Conservation (phyloP, 495 filamentous ascomycete genomes). For the Neurospora tetrasperma region DNA sequence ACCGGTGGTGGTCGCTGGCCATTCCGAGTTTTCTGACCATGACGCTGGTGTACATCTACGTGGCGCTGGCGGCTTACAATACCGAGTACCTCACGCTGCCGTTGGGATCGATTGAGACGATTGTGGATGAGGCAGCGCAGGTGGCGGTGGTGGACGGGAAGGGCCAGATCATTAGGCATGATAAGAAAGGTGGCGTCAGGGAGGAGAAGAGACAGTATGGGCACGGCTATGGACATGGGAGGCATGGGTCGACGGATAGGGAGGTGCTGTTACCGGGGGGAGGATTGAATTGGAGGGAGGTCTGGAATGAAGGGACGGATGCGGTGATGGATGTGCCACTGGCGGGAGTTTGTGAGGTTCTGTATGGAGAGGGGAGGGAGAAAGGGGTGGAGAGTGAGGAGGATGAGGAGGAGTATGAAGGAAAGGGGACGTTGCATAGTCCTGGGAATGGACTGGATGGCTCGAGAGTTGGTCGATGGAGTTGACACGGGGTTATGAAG, state of each 20-base stretch:
- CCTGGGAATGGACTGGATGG: not conserved
- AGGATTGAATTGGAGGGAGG: conserved; percentile 58
- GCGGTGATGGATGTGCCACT: conserved; percentile 96
- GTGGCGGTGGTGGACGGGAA: conserved; percentile 72
- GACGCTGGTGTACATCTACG: conserved; percentile 81
- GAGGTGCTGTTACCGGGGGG: conserved; percentile 14
- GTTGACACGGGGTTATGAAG: not conserved
- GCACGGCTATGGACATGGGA: conserved; percentile 9
- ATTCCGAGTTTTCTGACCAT: conserved; percentile 86
- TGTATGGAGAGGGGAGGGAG: conserved; percentile 53
- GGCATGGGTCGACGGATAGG: conserved; percentile 14
- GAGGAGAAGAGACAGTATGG: conserved; percentile 36
- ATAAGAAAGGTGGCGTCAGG: conserved; percentile 26
- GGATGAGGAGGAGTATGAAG: conserved; percentile 10
- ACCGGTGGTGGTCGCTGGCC: conserved; percentile 94
- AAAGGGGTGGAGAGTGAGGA: conserved; percentile 8
- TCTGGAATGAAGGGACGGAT: conserved; percentile 92
- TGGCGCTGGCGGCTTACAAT: conserved; percentile 87
- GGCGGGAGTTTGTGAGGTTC: conserved; percentile 91
- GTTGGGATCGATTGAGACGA: conserved; percentile 70
- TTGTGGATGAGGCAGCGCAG: conserved; percentile 84
- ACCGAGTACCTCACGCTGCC: conserved; percentile 76
- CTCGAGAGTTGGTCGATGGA: not conserved
- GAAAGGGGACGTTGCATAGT: not conserved
- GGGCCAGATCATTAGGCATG: conserved; percentile 39